Evolutionary conservation across 768 basidiomycete genomes (phyloP), one percentile per base, ranked within the genome.

Genomic region (Lentinula aciculospora): DNA sequence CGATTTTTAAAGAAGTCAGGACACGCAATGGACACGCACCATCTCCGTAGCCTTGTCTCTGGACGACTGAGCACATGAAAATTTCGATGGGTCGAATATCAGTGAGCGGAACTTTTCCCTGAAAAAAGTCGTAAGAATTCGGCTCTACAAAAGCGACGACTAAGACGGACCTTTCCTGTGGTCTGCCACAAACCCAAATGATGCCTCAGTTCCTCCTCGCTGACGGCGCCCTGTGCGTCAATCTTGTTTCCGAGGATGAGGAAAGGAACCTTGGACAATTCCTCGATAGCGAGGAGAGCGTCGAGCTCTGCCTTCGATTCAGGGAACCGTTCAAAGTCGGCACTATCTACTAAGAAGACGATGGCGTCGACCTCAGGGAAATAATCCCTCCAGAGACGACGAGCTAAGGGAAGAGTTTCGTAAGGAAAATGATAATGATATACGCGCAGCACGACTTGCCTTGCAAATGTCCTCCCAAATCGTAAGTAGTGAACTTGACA

Each of bases 21-120:
- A n/a, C n/a, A 36, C 5, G 21, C 8, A 12, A 36, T 27, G 36
- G 23, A 25, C 37, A 67, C 76, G 49, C 57, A 85, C 95, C 96
- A 77, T 98, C 96, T 60, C 94, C 96, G 71, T 99, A 98, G 50
- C 96, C 96, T 73, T 97, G 94, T 71, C 96, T 83, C 82, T 96
- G 94, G 57, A 99, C 97, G 57, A 99, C 97, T 13, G 97, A 98
- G 79, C 95, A 98, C 97, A 99, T 99, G 85, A 98, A 99, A 65
- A 98, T 82, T 70, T 99, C 97, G 72, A 99, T 98, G 17, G 97
- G 97, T 60, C 97, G 85, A 64, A 98, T 98, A 72, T 98, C 96
- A 65, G 79, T 90, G 68, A 99, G 83, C 60, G 94, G 96, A 37
- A 97, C 92, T 73, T 98, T 98, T 70, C 97, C 97, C 95, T 97